Base-by-base conservation (phyloP, 495 filamentous ascomycete species). In the Aspergillus wentii region DNA sequence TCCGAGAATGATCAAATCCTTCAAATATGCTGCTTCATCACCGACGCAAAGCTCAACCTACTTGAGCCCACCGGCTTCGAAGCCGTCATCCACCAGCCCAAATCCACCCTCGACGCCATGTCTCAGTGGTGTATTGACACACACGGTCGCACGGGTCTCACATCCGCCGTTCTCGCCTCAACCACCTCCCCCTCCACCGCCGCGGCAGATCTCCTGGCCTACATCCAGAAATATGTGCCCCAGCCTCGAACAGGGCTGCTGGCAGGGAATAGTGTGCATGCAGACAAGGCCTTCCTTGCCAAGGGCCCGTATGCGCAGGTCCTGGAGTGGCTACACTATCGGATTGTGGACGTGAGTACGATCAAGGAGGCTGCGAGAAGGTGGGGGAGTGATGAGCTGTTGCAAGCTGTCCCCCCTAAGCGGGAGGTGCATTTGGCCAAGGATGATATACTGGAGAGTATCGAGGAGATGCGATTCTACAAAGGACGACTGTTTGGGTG, bases 391-490 rank as follows among this genome's bases (percentile, higher is more conserved):
- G 58, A 68, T 19, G 71, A 77, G 22, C 49, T 88, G 19, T 41
- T 87, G 34, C 40, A 51, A 33, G 57, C 62, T 27, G 78, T 75
- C 11, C 92, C 92, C 3, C 52, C 48, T 35, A 98, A 98, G 66
- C 74, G 74, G 44, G 72, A 70, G 31, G 63, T 86, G 13, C 92
- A 98, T 68, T 73, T 91, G 59, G 92, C 92, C 0, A 74, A 76
- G 43, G 79, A 83, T 42, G 92, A 98, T 67, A 96, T 98, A 50
- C 57, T 96, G 25, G 92, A 98, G 61, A 95, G 90, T 59, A 95
- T 98, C 45, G 81, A 74, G 36, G 92, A 98, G 62, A 88, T 91
- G 48, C 74, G 68, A 42, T 95, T 85, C 57, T 98, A 94, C 60
- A 78, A 50, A 36, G 54, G 56, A 25, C 44, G 43, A 20, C 33